Conservation (phyloP, 129 eudicot species). For the Dittrichia graveolens region DNA sequence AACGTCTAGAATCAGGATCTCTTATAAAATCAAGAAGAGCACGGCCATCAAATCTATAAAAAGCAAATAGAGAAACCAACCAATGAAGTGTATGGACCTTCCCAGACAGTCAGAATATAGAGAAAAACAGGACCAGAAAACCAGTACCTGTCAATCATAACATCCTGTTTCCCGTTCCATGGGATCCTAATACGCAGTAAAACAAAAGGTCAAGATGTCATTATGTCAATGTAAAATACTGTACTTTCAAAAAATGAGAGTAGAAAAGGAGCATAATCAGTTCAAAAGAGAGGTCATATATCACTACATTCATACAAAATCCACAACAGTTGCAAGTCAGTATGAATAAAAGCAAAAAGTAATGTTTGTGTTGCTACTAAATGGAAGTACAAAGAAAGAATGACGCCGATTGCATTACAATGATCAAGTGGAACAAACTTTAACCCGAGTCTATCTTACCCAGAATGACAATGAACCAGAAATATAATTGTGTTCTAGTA, state of each 20-base stretch:
- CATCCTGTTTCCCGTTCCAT: slow-evolving; percentile 93
- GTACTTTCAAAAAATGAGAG: not conserved
- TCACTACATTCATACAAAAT: slow-evolving; percentile 7
- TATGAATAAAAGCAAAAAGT: not conserved
- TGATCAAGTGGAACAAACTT: not conserved
- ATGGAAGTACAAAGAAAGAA: not conserved
- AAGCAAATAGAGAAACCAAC: not conserved
- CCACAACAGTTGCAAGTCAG: not conserved
- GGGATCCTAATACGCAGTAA: slow-evolving; percentile 67
- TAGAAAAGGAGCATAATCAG: slow-evolving; percentile 2
- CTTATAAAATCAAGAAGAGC: slow-evolving; percentile 98
- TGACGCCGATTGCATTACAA: slow-evolving; percentile 1
- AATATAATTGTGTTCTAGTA: slow-evolving; percentile 3
- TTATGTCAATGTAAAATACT: not conserved
- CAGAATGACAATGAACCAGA: not conserved
- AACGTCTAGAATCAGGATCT: slow-evolving; percentile 70
- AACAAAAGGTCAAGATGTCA: slow-evolving; percentile 22
- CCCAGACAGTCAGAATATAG: not conserved
- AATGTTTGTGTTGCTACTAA: slow-evolving; percentile 12
- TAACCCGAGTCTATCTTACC: not conserved
- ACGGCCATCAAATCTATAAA: slow-evolving; percentile 94
- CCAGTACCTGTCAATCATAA: slow-evolving; percentile 92
- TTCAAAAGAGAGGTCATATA: slow-evolving; percentile 4
- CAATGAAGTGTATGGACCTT: slow-evolving; percentile 13
- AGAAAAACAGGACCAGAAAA: not conserved